Evolutionary conservation across 192 early-diverging fungal species (phyloP), one percentile per base, ranked within the genome.

Genomic region (Funneliformis mosseae): DNA sequence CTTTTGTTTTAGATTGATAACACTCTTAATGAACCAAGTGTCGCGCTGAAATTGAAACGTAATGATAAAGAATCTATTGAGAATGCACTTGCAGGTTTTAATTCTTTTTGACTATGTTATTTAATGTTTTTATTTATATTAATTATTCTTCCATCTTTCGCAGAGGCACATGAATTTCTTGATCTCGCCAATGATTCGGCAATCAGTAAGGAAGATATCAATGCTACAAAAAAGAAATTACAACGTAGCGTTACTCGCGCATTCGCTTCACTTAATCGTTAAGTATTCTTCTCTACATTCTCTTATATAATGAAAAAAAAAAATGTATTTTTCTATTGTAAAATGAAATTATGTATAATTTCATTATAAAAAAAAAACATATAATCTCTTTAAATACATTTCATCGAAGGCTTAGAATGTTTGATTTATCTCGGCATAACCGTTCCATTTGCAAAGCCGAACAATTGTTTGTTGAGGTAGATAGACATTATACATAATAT

Each of bases 11-110:
- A 86, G 85, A 88, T 92, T 85, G 88, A 92, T 88, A 87, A 81
- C 66, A 90, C 85, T 74, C 85, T 92, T 73, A 87, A 83, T 28
- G 92, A 94, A 85, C 92, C 94, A 79, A 91, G 90, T 83, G 89
- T 92, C 66, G 88, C 88, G 78, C 86, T 91, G 86, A 92, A 92
- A 85, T 88, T 95, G 80, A 90, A 91, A 85, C 88, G 87, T 86
- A 85, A 85, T 85, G 93, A 93, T 88, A 88, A 89, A 83, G 90
- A 92, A 68, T 84, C 87, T 73, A 89, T 94, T 74, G 92, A 94
- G 84, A 87, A 86, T 76, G 93, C 94, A 81, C 88, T 96, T 25
- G 43, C 68, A 70, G 68, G 68, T 70, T 70, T 1, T 8, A 70
- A 70, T 42, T 33, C 33, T 33, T 41, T 41, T 2, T 39, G 4